These are phyloP conservation scores for Sindora glabra DNA, from an alignment of 306 rosid genomes.

Conservation along the genomic window DNA sequence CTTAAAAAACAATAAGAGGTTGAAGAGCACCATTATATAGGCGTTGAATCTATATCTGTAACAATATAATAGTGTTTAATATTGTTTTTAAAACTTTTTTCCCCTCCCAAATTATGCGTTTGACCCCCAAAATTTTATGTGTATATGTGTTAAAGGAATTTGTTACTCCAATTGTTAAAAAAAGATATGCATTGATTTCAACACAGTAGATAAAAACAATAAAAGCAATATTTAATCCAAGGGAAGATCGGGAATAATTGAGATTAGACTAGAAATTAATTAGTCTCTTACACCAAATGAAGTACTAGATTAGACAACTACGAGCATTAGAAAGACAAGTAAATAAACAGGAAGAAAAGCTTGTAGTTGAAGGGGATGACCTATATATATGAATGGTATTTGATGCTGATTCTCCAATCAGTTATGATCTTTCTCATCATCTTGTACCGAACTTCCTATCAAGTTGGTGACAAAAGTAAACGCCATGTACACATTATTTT, in stretches of 20 bases:
- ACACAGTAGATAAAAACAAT: constrained; percentile 9
- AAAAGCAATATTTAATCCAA: constrained; percentile 9
- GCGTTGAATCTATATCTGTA: too few species aligned
- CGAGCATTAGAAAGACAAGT: neutral
- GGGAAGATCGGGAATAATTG: constrained; percentile 28
- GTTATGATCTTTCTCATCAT: neutral
- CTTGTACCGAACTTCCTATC: neutral
- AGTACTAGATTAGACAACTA: constrained; percentile 17
- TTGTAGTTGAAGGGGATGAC: constrained; percentile 20
- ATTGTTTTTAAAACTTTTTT: too few species aligned
- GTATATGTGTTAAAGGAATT: too few species aligned
- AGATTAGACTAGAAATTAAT: constrained; percentile 17
- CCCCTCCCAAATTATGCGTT: too few species aligned
- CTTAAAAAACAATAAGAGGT: too few species aligned
- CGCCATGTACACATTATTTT: neutral
- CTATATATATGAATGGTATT: constrained; percentile 17
- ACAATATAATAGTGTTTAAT: too few species aligned
- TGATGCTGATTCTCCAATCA: constrained; percentile 25
- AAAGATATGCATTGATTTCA: constrained; percentile 45
- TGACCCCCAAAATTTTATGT: too few species aligned
- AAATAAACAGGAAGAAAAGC: neutral
- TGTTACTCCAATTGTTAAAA: too few species aligned
- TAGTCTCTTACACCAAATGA: constrained; percentile 10
- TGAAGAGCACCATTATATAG: too few species aligned
- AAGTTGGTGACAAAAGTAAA: constrained; percentile 16